Conservation (phyloP, 2,329 filamentous ascomycete species). For the Penicillium sp. region DNA sequence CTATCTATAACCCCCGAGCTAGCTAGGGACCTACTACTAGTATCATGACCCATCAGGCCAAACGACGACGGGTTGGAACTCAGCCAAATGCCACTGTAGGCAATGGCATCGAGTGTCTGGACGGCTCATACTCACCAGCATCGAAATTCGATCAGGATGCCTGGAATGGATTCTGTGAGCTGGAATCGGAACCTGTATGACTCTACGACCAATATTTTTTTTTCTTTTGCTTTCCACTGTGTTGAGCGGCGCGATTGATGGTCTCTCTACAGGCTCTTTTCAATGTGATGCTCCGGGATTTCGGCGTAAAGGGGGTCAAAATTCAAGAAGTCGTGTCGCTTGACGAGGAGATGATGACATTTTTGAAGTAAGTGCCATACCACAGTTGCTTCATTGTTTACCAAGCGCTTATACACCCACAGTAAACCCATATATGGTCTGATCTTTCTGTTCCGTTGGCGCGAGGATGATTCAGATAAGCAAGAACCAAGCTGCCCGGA, state of each 20-base stretch:
- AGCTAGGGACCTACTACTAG: too few relatives aligned
- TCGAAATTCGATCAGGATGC: slow-evolving; percentile 25
- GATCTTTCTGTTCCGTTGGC: slow-evolving; percentile 78
- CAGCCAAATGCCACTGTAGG: too few relatives aligned
- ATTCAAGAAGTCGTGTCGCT: slow-evolving; percentile 68
- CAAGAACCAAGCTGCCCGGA: slow-evolving; percentile 50
- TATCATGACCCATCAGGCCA: too few relatives aligned
- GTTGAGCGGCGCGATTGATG: too few relatives aligned
- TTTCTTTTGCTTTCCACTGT: too few relatives aligned
- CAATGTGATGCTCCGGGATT: slow-evolving; percentile 69
- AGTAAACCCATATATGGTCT: slow-evolving; percentile 70
- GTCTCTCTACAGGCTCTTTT: slow-evolving; percentile 87
- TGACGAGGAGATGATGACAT: slow-evolving; percentile 56
- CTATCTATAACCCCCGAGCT: too few relatives aligned
- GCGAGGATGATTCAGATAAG: slow-evolving; percentile 49
- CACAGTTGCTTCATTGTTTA: background rate
- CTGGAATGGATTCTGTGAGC: slow-evolving; percentile 51
- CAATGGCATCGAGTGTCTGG: too few relatives aligned
- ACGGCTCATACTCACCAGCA: too few relatives aligned
- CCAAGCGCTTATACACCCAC: slow-evolving; percentile 1
- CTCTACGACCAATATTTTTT: too few relatives aligned
- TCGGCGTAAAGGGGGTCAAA: slow-evolving; percentile 64
- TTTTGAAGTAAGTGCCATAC: slow-evolving; percentile 52
- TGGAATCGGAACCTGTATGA: slow-evolving; percentile 82
- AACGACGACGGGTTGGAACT: too few relatives aligned